Percentiles rank a stretch among this genome's conserved stretches.
These are phyloP conservation scores for Recurvomyces mirabilis DNA, from an alignment of 495 filamentous ascomycete species.

Conservation along the genomic window DNA sequence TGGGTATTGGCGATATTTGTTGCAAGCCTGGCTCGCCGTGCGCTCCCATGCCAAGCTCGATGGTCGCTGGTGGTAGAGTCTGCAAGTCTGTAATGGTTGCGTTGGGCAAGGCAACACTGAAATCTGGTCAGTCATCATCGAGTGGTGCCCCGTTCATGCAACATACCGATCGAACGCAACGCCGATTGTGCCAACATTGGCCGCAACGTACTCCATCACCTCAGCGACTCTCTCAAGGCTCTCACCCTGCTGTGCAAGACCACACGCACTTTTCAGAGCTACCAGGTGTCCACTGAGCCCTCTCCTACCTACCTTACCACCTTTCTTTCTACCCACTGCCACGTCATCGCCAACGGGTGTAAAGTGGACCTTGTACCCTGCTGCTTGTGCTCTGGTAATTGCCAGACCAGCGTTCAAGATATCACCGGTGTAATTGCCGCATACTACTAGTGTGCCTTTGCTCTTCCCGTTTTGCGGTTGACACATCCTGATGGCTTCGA, in stretches of 20 bases:
- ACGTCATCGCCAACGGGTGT: constrained; percentile 22
- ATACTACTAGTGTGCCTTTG: constrained; percentile 19
- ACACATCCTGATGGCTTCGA: constrained; percentile 19
- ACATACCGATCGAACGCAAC: constrained; percentile 22
- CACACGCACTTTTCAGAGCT: constrained; percentile 21
- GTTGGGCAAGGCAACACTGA: constrained; percentile 19
- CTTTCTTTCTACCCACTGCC: constrained; percentile 21
- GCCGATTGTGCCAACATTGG: constrained; percentile 22
- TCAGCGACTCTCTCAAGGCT: constrained; percentile 19
- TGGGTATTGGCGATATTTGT: constrained; percentile 21
- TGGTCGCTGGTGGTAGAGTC: constrained; percentile 18
- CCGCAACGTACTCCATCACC: constrained; percentile 23
- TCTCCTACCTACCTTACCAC: constrained; percentile 21
- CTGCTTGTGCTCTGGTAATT: constrained; percentile 16
- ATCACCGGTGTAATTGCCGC: constrained; percentile 24
- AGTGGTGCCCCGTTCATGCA: not conserved
- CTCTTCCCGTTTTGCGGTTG: constrained; percentile 15
- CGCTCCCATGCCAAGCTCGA: constrained; percentile 25
- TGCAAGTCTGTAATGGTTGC: constrained; percentile 21
- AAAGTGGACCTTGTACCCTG: constrained; percentile 14
- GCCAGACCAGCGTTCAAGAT: constrained; percentile 22
- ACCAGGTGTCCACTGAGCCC: constrained; percentile 22
- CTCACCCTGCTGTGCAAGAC: constrained; percentile 15
- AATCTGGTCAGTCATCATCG: not conserved
- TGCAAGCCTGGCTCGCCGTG: constrained; percentile 22